Conservation (phyloP, 176 grass and related monocot species). For the Melocanna baccifera region DNA sequence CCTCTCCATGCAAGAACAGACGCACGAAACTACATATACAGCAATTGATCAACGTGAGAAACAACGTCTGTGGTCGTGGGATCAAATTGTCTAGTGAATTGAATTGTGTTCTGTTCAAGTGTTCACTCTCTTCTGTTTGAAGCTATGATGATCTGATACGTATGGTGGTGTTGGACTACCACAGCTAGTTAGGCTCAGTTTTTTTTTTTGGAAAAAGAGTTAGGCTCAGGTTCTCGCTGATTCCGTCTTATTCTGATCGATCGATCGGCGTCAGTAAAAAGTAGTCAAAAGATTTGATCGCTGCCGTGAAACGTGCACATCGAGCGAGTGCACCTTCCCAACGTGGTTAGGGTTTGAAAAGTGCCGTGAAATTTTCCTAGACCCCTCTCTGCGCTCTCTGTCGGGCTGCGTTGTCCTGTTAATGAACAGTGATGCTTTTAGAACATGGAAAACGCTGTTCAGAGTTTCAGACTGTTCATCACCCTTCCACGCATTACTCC, state of each 20-base stretch:
- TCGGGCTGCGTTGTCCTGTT: slow-evolving; percentile 34
- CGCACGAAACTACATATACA: too few species aligned
- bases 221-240: background rate
- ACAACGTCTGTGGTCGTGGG: too few species aligned
- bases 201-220: background rate
- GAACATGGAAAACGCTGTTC: slow-evolving; percentile 24
- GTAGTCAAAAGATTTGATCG: slow-evolving; percentile 22
- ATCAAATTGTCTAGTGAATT: background rate
- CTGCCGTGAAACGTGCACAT: background rate
- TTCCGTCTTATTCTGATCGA: background rate
- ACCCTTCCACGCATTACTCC: background rate
- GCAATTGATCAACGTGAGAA: too few species aligned
- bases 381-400: background rate
- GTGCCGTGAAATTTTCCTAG: background rate
- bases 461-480: slow-evolving; percentile 14
- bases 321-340: background rate
- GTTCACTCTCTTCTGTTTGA: background rate
- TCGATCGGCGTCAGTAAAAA: background rate
- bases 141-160: background rate
- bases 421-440: slow-evolving; percentile 12
- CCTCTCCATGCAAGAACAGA: too few species aligned
- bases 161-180: background rate
- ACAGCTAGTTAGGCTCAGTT: background rate
- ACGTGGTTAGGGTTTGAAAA: slow-evolving; percentile 4
- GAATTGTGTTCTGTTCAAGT: background rate